Base-by-base conservation (phyloP, 805 yeast genomes). In the Candida nanaspora region DNA sequence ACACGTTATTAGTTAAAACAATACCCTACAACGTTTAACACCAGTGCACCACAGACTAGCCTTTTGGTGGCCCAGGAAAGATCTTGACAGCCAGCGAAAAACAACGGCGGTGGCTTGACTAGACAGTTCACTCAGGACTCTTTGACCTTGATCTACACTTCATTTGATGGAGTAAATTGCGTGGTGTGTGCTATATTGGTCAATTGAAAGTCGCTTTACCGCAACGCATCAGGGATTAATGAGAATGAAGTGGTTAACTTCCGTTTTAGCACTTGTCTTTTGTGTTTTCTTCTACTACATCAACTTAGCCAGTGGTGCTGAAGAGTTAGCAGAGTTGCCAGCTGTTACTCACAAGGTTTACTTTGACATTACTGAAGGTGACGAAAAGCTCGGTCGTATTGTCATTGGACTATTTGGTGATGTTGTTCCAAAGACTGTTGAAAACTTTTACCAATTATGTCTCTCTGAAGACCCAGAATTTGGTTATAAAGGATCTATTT, bases 361-460 rank as follows among this genome's bases (percentile, higher is more conserved):
- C 67, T 88, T 89, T 53, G 96, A 91, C 59, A 69, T 89, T 48
- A 70, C 77, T 50, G 89, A 86, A 59, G 97, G 87, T 44, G 50
- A 53, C 8, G 67, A 80, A 60, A 54, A 68, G 4, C 66, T 89
- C 35, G 98, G 98, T 36, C 76, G 95, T 58, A 72, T 91, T 48
- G 84, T 81, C 44, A 70, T 91, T 60, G 98, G 97, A 11, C 72
- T 91, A 40, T 91, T 80, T 59, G 97, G 96, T 36, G 76, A 79
- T 20, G 85, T 78, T 37, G 91, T 82, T 31, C 96, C 94, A 52
- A 84, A 82, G 63, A 89, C 97, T 22, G 93, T 73, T 31, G 89
- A 86, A 62, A 89, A 89, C 72, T 88, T 88, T 67, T 78, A 86
- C 54, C 82, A 83, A 55, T 72, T 88, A 61, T 69, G 87, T 38